A percentile compares a stretch with the other conserved stretches of the same genome.
These are phyloP conservation scores for Pyrenochaeta sp. DNA, from an alignment of 2,329 filamentous ascomycete genomes.

Conservation along the genomic window DNA sequence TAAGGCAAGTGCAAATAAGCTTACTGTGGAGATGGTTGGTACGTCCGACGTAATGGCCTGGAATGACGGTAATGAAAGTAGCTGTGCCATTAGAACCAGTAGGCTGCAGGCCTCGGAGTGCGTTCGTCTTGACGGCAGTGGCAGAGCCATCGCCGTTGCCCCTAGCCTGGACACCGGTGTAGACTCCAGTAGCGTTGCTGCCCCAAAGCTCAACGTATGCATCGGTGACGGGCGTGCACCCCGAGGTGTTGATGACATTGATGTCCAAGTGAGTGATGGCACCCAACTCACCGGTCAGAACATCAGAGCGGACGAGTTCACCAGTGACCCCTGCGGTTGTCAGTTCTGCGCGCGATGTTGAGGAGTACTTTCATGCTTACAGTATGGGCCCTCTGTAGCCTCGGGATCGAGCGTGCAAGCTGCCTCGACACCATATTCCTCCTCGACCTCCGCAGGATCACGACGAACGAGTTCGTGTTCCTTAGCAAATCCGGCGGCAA, in stretches of 20 bases:
- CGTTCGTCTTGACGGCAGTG: slow-evolving; percentile 45
- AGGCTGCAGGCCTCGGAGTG: slow-evolving; percentile 59
- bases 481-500: slow-evolving; percentile 47
- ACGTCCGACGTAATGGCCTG: slow-evolving; percentile 51
- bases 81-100: slow-evolving; percentile 59
- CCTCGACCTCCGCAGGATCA: slow-evolving; percentile 36
- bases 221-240: slow-evolving; percentile 61
- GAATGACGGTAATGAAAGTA: slow-evolving; percentile 59
- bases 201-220: slow-evolving; percentile 63
- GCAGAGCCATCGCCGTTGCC: slow-evolving; percentile 43
- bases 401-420: slow-evolving; percentile 47
- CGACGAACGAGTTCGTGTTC: slow-evolving; percentile 39
- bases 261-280: slow-evolving; percentile 61
- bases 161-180: slow-evolving; percentile 56
- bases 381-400: slow-evolving; percentile 46
- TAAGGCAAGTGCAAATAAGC: not conserved
- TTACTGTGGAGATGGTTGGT: slow-evolving; percentile 46
- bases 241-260: slow-evolving; percentile 63
- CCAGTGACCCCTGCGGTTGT: slow-evolving; percentile 53
- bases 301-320: slow-evolving; percentile 59
- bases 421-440: slow-evolving; percentile 34
- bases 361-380: slow-evolving; percentile 20
- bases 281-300: slow-evolving; percentile 60
- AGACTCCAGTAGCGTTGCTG: slow-evolving; percentile 50
- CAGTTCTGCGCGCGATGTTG: slow-evolving; percentile 5